phyloP scores from a whole-genome alignment of 805 yeast genomes.

The Blastobotrys robertii region DNA sequence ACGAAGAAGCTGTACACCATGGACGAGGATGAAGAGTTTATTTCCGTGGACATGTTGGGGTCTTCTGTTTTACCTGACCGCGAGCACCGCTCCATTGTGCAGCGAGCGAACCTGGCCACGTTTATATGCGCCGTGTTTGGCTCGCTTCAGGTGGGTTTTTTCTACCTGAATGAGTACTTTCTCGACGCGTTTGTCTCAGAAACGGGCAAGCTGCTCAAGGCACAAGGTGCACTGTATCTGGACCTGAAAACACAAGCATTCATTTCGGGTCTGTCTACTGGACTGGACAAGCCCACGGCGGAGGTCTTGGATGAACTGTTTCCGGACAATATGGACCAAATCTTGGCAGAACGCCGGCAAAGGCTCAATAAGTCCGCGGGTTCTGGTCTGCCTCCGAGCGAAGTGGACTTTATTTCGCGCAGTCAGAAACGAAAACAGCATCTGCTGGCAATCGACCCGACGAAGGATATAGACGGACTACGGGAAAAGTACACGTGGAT shows the following conservation, averaged over 20 bases:
- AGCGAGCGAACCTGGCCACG: constrained; percentile 81
- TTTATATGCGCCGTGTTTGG: constrained; percentile 83
- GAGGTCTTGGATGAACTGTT: constrained; percentile 69
- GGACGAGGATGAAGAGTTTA: constrained; percentile 46
- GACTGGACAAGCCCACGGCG: constrained; percentile 39
- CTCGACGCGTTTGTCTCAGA: constrained; percentile 80
- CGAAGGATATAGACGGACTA: constrained; percentile 33
- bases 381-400: constrained; percentile 53
- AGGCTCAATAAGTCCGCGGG: constrained; percentile 12
- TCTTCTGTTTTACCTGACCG: constrained; percentile 1
- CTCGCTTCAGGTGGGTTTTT: constrained; percentile 76
- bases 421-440: constrained; percentile 63
- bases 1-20: constrained; percentile 57
- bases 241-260: constrained; percentile 94
- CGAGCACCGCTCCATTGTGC: constrained; percentile 47
- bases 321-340: constrained; percentile 49
- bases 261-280: constrained; percentile 64
- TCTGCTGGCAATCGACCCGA: constrained; percentile 36
- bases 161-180: constrained; percentile 73
- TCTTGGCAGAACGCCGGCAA: constrained; percentile 27
- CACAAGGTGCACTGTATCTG: constrained; percentile 68
- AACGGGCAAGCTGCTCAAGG: constrained; percentile 54
- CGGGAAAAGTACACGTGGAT: constrained; percentile 79
- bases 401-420: constrained; percentile 64
- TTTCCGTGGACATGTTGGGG: constrained; percentile 51